Evolutionary conservation across 805 yeast species (phyloP), one percentile per base, ranked within the genome.

Genomic region (Tetrapisispora namnaoensis): DNA sequence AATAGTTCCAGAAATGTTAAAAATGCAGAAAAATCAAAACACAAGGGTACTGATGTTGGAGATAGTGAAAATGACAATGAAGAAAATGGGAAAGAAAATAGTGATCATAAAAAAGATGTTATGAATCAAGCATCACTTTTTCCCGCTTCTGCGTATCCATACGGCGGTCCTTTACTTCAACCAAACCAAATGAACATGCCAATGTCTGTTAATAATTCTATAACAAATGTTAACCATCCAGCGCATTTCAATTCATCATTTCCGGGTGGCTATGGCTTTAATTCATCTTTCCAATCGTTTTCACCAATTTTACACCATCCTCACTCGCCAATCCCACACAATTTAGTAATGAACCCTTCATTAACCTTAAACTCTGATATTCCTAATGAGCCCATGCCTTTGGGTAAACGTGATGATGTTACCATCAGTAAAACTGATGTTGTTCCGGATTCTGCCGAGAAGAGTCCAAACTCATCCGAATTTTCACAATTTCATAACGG

Each of bases 101-200:
- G n/a, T 17, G 35, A n/a, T 14, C 9, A 18, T 40, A 7, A 30
- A 8, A 14, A 49, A 4, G 45, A 38, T 27, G 17, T 24, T 14
- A 27, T 20, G 16, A 37, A 47, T n/a, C 32, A 42, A 30, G 6
- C 47, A 16, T 50, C 46, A 27, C 52, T 53, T 10, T 55, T 55
- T 20, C 53, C 61, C 41, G 59, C 64, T 22, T 64, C 66, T 16
- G 67, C 65, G 13, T 60, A 60, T 27, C 64, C 68, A n/a, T 62
- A 61, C 30, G 64, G 61, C 14, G 66, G 67, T 14, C 65, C 67
- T 8, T 46, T 61, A 37, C 47, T 61, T 46, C 67, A 60, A 47
- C 67, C 67, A 16, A 61, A 55, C 38, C 44, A 28, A 30, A 20
- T 42, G 37, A 35, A 35, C 11, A 42, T 42, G n/a, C 14, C 44